A percentile compares a stretch with the other conserved stretches of the same genome.
Evolutionary conservation across 2,329 filamentous ascomycete genomes (phyloP).

Genomic region (Dactylellina sp.): DNA sequence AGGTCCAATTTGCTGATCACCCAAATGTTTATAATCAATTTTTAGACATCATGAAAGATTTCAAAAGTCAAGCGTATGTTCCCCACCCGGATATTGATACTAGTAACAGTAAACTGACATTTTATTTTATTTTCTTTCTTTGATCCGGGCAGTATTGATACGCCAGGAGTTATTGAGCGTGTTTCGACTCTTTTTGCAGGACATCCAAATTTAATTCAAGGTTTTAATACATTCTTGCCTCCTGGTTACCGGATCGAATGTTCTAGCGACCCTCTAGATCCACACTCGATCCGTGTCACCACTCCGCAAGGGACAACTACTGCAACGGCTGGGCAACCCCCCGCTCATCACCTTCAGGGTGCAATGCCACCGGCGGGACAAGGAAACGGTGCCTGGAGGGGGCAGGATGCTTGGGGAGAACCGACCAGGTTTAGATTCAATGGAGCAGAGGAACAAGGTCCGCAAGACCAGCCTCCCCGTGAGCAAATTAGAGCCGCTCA

Average conservation of each 20-base stretch:
- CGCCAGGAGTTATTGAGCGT: constrained; percentile 94
- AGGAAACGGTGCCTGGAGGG: constrained; percentile 35
- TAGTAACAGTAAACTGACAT: constrained; percentile 21
- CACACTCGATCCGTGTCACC: constrained; percentile 80
- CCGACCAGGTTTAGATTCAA: constrained; percentile 36
- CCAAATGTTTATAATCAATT: constrained; percentile 98
- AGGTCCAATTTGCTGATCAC: constrained; percentile 96
- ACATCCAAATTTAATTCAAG: constrained; percentile 93
- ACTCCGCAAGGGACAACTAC: constrained; percentile 86
- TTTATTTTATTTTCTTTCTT: too few relatives aligned
- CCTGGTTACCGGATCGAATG: constrained; percentile 97
- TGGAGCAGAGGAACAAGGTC: constrained; percentile 59
- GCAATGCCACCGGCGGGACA: constrained; percentile 29
- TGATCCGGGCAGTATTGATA: constrained; percentile 77
- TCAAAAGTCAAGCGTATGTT: constrained; percentile 91
- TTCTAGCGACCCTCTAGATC: constrained; percentile 60
- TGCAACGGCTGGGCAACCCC: constrained; percentile 61
- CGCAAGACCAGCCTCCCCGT: constrained; percentile 41
- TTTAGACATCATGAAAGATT: constrained; percentile 99
- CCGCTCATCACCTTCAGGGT: constrained; percentile 56
- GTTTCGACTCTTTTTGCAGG: constrained; percentile 96
- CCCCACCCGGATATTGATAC: constrained; percentile 51
- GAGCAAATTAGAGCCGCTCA: constrained; percentile 54
- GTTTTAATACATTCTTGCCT: constrained; percentile 97
- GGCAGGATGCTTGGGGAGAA: constrained; percentile 45